Conservation (phyloP, 1,139 yeast genomes). For the Diutina sp. region DNA sequence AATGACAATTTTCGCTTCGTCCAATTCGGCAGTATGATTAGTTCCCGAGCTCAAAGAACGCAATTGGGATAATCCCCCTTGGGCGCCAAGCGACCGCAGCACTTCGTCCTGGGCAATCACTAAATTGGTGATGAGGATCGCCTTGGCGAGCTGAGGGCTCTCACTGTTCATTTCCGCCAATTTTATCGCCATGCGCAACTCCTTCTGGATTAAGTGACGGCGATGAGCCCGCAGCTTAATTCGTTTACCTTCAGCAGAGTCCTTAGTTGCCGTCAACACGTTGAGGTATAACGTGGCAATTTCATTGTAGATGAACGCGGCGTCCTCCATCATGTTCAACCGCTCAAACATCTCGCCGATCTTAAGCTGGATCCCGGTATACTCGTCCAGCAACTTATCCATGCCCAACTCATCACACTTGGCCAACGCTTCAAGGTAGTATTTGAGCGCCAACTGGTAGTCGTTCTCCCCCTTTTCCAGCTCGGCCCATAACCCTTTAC, state of each 20-base stretch:
- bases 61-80: conserved; percentile 5
- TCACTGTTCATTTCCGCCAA: conserved; percentile 42
- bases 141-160: conserved; percentile 42
- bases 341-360: conserved; percentile 79
- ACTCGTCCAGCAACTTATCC: conserved; percentile 50
- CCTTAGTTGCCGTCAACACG: conserved; percentile 28
- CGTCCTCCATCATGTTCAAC: conserved; percentile 46
- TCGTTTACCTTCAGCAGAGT: conserved; percentile 11
- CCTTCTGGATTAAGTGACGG: conserved; percentile 59
- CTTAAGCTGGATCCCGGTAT: conserved; percentile 78
- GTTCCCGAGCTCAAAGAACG: not conserved
- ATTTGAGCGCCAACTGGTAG: conserved; percentile 48
- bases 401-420: conserved; percentile 30
- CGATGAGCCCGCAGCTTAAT: conserved; percentile 18
- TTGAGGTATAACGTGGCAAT: conserved; percentile 50
- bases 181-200: conserved; percentile 55
- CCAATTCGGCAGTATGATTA: conserved; percentile 1
- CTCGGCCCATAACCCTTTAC: conserved; percentile 80
- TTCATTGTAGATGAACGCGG: conserved; percentile 54
- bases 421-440: conserved; percentile 47
- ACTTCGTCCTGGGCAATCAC: conserved; percentile 55
- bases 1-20: conserved; percentile 7
- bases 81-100: conserved; percentile 7
- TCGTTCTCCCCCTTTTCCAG: conserved; percentile 55
- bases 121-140: conserved; percentile 51